Conservation (phyloP, 768 basidiomycete species). For the Kwoniella europaea region DNA sequence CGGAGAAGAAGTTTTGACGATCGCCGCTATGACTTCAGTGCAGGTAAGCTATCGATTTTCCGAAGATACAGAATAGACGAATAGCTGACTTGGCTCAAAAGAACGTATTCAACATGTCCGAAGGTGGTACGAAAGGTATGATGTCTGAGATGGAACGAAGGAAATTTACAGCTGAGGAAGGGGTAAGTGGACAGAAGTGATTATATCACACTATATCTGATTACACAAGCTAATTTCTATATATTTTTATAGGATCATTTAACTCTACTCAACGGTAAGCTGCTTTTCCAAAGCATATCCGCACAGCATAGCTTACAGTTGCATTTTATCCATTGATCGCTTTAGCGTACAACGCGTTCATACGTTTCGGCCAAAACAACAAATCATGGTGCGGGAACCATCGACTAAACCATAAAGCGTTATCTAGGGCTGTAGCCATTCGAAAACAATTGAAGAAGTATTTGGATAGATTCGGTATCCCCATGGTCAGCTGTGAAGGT, state of each 20-base stretch:
- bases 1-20: conserved; percentile 92
- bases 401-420: conserved; percentile 87
- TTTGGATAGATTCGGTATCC: conserved; percentile 84
- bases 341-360: conserved; percentile 90
- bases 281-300: no score
- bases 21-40: conserved; percentile 92
- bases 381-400: conserved; percentile 92
- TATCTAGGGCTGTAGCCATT: conserved; percentile 92
- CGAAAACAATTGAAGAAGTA: conserved; percentile 94
- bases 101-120: conserved; percentile 89
- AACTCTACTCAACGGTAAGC: conserved; percentile 83
- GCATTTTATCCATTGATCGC: background rate
- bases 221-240: background rate
- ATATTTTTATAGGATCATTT: conserved; percentile 75
- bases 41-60: conserved; percentile 64
- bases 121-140: conserved; percentile 79
- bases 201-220: background rate
- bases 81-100: conserved; percentile 54
- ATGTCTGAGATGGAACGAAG: conserved; percentile 84
- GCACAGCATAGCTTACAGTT: no score
- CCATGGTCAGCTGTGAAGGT: conserved; percentile 83
- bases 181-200: conserved; percentile 63
- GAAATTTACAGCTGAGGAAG: conserved; percentile 98
- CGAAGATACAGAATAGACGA: no score
- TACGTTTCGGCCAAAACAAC: conserved; percentile 71